These are phyloP conservation scores for Spiraea crenata DNA, from an alignment of 331 rosid genomes.

Conservation along the genomic window DNA sequence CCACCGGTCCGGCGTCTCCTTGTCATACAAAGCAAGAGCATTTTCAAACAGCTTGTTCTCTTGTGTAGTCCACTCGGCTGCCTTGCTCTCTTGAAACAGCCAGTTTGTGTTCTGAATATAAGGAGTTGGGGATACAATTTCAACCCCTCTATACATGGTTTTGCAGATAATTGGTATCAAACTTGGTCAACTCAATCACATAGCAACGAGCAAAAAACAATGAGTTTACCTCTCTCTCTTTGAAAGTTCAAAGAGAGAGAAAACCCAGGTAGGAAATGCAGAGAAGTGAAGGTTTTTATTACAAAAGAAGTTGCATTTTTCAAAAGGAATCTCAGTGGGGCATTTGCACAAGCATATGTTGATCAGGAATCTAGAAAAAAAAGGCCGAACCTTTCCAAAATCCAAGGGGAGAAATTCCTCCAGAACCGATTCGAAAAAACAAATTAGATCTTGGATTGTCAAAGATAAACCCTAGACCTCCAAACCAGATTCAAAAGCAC, in stretches of 20 bases:
- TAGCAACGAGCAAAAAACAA: slow-evolving; percentile 15
- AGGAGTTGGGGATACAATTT: slow-evolving; percentile 62
- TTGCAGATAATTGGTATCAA: slow-evolving; percentile 8
- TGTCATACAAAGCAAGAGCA: slow-evolving; percentile 70
- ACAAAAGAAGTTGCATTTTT: slow-evolving; percentile 31
- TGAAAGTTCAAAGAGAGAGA: slow-evolving; percentile 49
- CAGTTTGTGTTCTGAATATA: slow-evolving; percentile 63
- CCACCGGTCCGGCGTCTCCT: slow-evolving; percentile 85
- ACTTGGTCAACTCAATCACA: slow-evolving; percentile 14
- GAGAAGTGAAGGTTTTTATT: slow-evolving; percentile 38
- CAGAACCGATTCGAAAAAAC: slow-evolving; percentile 5
- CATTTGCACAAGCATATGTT: slow-evolving; percentile 37
- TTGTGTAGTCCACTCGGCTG: slow-evolving; percentile 70
- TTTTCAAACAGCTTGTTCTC: slow-evolving; percentile 84
- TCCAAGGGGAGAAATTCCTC: slow-evolving; percentile 38
- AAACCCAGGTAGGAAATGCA: slow-evolving; percentile 41
- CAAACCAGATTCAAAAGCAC: slow-evolving; percentile 45
- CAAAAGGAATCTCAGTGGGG: slow-evolving; percentile 37
- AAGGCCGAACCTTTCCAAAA: slow-evolving; percentile 35
- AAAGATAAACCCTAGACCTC: slow-evolving; percentile 42
- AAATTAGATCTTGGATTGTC: slow-evolving; percentile 32
- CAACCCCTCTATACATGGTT: slow-evolving; percentile 55
- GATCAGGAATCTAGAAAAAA: slow-evolving; percentile 42
- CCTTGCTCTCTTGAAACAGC: slow-evolving; percentile 72
- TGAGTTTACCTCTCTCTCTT: slow-evolving; percentile 30